Conservation (phyloP, 2,329 filamentous ascomycete genomes). For the Truncatella angustata region DNA sequence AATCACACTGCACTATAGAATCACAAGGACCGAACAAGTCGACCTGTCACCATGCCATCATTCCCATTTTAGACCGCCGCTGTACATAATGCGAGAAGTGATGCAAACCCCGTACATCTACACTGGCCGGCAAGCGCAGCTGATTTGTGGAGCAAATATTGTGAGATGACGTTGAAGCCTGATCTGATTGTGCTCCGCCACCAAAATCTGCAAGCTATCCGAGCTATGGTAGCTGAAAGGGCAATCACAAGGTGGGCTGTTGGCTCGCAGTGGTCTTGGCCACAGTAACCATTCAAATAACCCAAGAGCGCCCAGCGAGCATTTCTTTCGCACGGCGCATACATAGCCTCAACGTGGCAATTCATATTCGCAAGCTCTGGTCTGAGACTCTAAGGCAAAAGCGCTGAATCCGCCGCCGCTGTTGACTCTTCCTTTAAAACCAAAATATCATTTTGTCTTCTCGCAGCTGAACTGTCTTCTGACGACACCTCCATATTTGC, state of each 20-base stretch:
- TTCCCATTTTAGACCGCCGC: background rate
- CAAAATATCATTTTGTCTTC: too few species aligned
- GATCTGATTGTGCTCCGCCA: background rate
- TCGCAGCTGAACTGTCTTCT: too few species aligned
- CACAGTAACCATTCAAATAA: background rate
- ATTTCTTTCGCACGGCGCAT: background rate
- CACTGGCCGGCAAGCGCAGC: background rate
- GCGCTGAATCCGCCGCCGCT: background rate
- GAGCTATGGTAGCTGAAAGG: background rate
- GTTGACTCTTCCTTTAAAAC: too few species aligned
- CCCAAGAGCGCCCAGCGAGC: background rate
- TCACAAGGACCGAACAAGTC: background rate
- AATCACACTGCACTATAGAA: background rate
- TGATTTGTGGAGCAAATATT: constrained; percentile 4
- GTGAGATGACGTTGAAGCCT: constrained; percentile 6
- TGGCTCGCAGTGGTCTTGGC: constrained; percentile 2
- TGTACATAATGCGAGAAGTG: background rate
- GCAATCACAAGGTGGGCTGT: constrained; percentile 3
- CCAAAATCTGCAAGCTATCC: background rate
- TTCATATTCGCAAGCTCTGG: background rate
- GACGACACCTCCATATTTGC: too few species aligned
- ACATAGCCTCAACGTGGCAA: constrained; percentile 6
- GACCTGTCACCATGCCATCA: background rate
- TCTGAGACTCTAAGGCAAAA: background rate
- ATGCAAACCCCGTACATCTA: background rate